Base-by-base conservation (phyloP, 2,329 filamentous ascomycete species). In the Paracorniculantispora psalliotae region DNA sequence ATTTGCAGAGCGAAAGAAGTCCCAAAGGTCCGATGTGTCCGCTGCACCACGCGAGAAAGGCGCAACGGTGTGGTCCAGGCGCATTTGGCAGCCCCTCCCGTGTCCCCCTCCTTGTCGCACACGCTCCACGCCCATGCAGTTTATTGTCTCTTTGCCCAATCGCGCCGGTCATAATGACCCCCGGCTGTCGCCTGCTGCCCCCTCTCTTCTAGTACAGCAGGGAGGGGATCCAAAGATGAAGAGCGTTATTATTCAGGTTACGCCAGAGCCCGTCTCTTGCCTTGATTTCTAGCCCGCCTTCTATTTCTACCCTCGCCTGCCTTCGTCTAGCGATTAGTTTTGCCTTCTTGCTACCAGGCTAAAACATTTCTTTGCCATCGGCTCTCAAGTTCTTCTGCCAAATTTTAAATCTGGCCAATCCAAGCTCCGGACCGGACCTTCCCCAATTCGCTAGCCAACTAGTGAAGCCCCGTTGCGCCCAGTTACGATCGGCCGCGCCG, bases 111-210 rank as follows among this genome's bases (percentile, higher is more conserved):
- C 43, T 47, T 37, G 55, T 28, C 55, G 19, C 47, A n/a, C n/a
- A n/a, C n/a, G 51, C 55, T 57, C 35, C 46, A 44, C 35, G 54
- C n/a, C 23, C 54, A 49, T 41, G 54, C 54, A 57, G 44, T 30
- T 39, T 15, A 33, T 57, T 57, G 47, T 44, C 47, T 57, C 37
- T 57, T 46, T 23, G 43, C 43, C 10, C 25, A 48, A 2, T 25
- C 4, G 23, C 4, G n/a, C 23, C n/a, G 28, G 10, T 30, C 15
- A 50, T 57, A 51, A 44, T n/a, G n/a, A 43, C 21, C 23, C 25
- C 35, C 37, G 19, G 26, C 15, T 49, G 35, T 57, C 46, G 44
- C 54, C 54, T 13, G 6, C 26, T 57, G 23, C 37, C 33, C 26
- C 43, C 30, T 30, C 44, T 49, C 21, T n/a, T 2, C 6, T 17